Evolutionary conservation across 306 rosid genomes (phyloP).

Genomic region (Trichosanthes cucumerina): DNA sequence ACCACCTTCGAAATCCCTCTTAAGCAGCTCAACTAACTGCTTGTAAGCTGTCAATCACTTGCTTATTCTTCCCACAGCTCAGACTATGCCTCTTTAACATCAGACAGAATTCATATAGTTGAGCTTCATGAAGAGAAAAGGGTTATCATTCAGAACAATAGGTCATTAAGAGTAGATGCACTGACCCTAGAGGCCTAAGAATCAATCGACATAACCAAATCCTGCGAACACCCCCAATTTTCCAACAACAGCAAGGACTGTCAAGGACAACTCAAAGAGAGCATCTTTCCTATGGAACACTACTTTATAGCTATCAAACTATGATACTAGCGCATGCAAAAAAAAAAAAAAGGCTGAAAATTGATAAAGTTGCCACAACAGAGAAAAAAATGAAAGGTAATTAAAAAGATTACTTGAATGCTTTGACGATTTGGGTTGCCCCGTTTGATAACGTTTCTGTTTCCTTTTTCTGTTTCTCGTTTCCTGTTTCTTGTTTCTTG

Average conservation of each 20-base stretch:
- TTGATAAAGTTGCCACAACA: no score
- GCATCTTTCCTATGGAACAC: no score
- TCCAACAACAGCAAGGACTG: slow-evolving; percentile 2
- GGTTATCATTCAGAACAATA: slow-evolving; percentile 35
- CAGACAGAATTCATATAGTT: background rate
- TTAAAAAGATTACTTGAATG: no score
- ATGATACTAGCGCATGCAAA: no score
- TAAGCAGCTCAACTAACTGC: slow-evolving; percentile 51
- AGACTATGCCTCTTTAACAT: slow-evolving; percentile 19
- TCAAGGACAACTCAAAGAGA: no score
- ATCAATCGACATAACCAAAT: slow-evolving; percentile 17
- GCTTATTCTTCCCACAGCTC: slow-evolving; percentile 40
- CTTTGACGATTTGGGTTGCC: no score
- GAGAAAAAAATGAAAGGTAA: no score
- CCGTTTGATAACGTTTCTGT: no score
- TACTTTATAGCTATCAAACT: no score
- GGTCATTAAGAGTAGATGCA: slow-evolving; percentile 25
- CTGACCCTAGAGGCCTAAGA: slow-evolving; percentile 15
- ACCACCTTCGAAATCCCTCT: slow-evolving; percentile 22
- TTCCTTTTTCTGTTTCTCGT: no score
- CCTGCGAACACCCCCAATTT: slow-evolving; percentile 8
- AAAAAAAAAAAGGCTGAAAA: no score
- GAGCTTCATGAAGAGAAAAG: background rate
- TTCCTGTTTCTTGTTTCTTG: no score
- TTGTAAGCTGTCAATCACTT: slow-evolving; percentile 30